These are phyloP conservation scores for Excoecaria cochinchinensis DNA, from an alignment of 345 rosid species.

Conservation along the genomic window DNA sequence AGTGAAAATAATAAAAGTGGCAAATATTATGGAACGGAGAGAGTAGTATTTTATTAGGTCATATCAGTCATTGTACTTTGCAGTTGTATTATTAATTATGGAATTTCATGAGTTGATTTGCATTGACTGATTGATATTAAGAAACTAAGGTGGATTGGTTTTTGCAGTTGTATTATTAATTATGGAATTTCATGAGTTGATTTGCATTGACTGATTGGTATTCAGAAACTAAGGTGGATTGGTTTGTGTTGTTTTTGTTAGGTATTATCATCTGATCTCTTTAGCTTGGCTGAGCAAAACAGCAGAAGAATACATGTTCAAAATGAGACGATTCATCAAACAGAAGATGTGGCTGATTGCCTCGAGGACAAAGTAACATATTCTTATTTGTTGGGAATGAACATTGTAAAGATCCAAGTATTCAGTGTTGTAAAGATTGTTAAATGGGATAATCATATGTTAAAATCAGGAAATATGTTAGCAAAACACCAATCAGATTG, in stretches of 20 bases:
- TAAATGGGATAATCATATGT: neutral
- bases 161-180: too few relatives aligned
- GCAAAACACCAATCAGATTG: neutral
- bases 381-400: neutral
- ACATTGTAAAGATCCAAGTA: conserved; percentile 7
- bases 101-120: neutral
- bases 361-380: neutral
- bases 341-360: neutral
- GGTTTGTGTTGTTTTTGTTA: neutral
- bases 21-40: too few relatives aligned
- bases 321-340: neutral
- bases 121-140: neutral
- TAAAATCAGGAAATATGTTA: neutral
- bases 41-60: neutral
- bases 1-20: too few relatives aligned
- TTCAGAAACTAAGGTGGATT: neutral
- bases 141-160: neutral
- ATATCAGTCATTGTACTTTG: neutral
- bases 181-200: neutral
- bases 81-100: neutral
- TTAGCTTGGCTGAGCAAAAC: neutral
- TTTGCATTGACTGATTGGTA: neutral
- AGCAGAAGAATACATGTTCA: neutral
- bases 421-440: conserved; percentile 27
- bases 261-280: neutral